Evolutionary conservation across 352 stramenopile genomes (phyloP).

Genomic region (Globisporangium echinulatum): DNA sequence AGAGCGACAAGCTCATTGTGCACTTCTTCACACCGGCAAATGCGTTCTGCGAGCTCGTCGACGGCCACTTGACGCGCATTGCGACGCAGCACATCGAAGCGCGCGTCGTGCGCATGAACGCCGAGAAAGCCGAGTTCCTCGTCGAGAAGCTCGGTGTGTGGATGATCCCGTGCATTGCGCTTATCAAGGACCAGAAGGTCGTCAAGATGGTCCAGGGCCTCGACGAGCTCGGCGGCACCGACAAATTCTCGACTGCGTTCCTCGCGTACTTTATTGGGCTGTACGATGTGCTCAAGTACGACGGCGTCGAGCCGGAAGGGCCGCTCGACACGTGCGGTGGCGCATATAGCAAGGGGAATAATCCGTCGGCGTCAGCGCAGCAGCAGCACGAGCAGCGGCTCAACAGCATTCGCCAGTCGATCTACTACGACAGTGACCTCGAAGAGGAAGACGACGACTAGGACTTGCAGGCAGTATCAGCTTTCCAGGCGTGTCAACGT

Average conservation of each 20-base stretch:
- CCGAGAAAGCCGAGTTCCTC: slow-evolving; percentile 95
- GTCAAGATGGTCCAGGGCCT: slow-evolving; percentile 95
- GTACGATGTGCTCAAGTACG: slow-evolving; percentile 95
- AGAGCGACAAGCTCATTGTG: slow-evolving; percentile 86
- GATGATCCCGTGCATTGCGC: slow-evolving; percentile 94
- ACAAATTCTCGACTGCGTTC: slow-evolving; percentile 91
- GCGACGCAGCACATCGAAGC: slow-evolving; percentile 92
- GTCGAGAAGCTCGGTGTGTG: slow-evolving; percentile 94
- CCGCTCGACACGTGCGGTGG: slow-evolving; percentile 60
- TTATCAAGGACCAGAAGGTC: slow-evolving; percentile 94
- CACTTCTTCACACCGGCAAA: slow-evolving; percentile 96
- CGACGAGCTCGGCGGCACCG: slow-evolving; percentile 91
- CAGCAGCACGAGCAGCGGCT: slow-evolving; percentile 40
- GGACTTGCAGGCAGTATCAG: background rate
- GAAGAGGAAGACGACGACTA: slow-evolving; percentile 66
- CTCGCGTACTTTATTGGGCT: slow-evolving; percentile 88
- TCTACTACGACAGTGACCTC: slow-evolving; percentile 83
- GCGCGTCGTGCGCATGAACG: slow-evolving; percentile 94
- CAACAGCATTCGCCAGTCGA: slow-evolving; percentile 76
- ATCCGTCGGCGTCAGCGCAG: slow-evolving; percentile 14
- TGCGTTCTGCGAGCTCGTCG: slow-evolving; percentile 90
- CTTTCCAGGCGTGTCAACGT: background rate
- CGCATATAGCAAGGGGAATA: slow-evolving; percentile 36
- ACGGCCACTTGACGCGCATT: slow-evolving; percentile 89
- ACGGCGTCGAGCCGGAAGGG: slow-evolving; percentile 81